Conservation (phyloP, 2,329 filamentous ascomycete genomes). For the Pezicula radicicola region DNA sequence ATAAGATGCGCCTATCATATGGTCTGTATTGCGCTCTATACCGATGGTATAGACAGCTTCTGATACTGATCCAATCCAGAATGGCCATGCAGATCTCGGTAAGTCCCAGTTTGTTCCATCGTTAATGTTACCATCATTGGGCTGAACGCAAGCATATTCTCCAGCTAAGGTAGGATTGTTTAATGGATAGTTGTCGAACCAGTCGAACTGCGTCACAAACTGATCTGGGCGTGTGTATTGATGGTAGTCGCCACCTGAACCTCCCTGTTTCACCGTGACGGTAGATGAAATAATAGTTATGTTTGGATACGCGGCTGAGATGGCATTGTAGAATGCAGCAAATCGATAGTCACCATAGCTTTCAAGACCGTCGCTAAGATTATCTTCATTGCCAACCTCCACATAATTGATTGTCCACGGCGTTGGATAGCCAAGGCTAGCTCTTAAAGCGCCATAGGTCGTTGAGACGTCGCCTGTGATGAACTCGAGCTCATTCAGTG, state of each 20-base stretch:
- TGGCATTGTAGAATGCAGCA: slow-evolving; percentile 43
- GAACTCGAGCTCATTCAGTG: slow-evolving; percentile 50
- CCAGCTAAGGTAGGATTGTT: slow-evolving; percentile 4
- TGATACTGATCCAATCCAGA: slow-evolving; percentile 7
- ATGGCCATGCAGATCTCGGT: not conserved
- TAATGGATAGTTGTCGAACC: slow-evolving; percentile 6
- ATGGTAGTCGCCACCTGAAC: slow-evolving; percentile 5
- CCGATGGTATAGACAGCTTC: slow-evolving; percentile 8
- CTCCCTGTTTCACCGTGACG: not conserved
- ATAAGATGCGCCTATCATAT: slow-evolving; percentile 5
- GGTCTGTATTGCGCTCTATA: slow-evolving; percentile 6
- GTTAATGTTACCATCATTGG: not conserved
- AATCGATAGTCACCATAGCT: slow-evolving; percentile 40
- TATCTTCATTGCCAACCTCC: slow-evolving; percentile 47
- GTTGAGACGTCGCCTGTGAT: slow-evolving; percentile 42
- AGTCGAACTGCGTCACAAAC: slow-evolving; percentile 4
- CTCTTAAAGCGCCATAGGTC: slow-evolving; percentile 43
- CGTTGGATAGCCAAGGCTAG: slow-evolving; percentile 43
- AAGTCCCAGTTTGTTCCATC: slow-evolving; percentile 1
- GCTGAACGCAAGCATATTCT: slow-evolving; percentile 7
- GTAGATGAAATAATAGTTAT: slow-evolving; percentile 39
- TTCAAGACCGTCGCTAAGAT: slow-evolving; percentile 36
- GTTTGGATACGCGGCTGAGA: slow-evolving; percentile 32
- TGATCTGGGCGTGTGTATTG: slow-evolving; percentile 5
- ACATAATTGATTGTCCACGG: slow-evolving; percentile 49